Conservation (phyloP, 768 basidiomycete genomes). For the Russula ochroleuca region DNA sequence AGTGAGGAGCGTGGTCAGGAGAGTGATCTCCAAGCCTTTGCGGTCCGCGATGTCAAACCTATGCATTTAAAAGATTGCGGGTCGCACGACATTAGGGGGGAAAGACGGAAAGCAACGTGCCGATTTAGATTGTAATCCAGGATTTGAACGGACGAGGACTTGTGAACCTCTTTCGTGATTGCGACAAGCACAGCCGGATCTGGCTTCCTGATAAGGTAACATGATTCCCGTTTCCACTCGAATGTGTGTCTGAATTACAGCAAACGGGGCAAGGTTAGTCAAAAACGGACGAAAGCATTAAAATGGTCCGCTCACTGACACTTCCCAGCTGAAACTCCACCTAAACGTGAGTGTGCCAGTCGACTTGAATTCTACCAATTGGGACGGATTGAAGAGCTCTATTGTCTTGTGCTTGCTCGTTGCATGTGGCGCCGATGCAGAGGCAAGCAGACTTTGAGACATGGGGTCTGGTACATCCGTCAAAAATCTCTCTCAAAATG, state of each 20-base stretch:
- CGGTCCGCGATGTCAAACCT: constrained; percentile 84
- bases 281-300: neutral
- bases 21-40: constrained; percentile 80
- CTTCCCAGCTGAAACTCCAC: constrained; percentile 81
- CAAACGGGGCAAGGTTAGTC: neutral
- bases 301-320: constrained; percentile 44
- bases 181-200: constrained; percentile 85
- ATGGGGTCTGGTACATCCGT: constrained; percentile 53
- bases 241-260: constrained; percentile 58
- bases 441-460: constrained; percentile 66
- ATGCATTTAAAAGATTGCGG: neutral
- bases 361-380: constrained; percentile 63
- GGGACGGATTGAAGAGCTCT: constrained; percentile 71
- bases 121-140: constrained; percentile 82
- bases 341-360: constrained; percentile 69
- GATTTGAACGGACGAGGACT: constrained; percentile 65
- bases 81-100: neutral
- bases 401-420: constrained; percentile 70
- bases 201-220: constrained; percentile 78
- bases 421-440: constrained; percentile 57
- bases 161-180: constrained; percentile 70
- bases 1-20: constrained; percentile 70
- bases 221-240: constrained; percentile 83
- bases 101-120: constrained; percentile 34
- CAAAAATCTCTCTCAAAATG: no score